Percentiles rank a stretch among this genome's conserved stretches.
Evolutionary conservation across 208 protist genomes (phyloP).

Genomic region (Trypanosoma avium): DNA sequence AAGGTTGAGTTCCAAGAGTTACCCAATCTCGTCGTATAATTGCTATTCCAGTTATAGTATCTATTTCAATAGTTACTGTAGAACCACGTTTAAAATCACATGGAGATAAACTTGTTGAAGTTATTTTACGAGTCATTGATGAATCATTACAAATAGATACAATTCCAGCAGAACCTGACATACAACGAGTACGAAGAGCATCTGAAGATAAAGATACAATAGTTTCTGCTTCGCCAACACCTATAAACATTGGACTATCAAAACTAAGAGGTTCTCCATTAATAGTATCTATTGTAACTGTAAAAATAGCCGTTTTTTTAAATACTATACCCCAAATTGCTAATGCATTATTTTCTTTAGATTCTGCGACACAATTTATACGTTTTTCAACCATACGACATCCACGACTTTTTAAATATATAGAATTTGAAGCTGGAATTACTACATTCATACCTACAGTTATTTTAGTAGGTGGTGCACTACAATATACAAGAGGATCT

Average conservation of each 20-base stretch:
- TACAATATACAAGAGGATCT: constrained; percentile 53
- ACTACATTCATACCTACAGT: constrained; percentile 68
- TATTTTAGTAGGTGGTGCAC: constrained; percentile 41
- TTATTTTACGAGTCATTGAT: constrained; percentile 58
- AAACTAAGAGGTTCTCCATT: constrained; percentile 55
- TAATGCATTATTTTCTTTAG: constrained; percentile 65
- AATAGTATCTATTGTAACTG: constrained; percentile 64
- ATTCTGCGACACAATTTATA: constrained; percentile 76
- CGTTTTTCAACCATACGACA: constrained; percentile 67
- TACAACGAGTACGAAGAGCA: constrained; percentile 62
- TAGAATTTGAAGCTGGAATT: constrained; percentile 49
- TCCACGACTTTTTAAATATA: constrained; percentile 82
- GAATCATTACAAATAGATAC: constrained; percentile 70
- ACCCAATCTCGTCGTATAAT: constrained; percentile 80
- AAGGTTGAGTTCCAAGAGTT: constrained; percentile 45
- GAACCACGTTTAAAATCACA: constrained; percentile 73
- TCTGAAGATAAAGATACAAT: constrained; percentile 66
- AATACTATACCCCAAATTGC: constrained; percentile 82
- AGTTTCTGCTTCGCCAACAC: constrained; percentile 58
- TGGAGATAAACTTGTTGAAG: constrained; percentile 48
- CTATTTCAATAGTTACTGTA: constrained; percentile 74
- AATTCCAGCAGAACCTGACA: constrained; percentile 15
- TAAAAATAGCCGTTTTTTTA: constrained; percentile 46
- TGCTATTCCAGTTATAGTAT: constrained; percentile 38
- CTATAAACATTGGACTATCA: constrained; percentile 72